Evolutionary conservation across 2,329 filamentous ascomycete genomes (phyloP).

Genomic region (Proliferodiscus dingleyae): DNA sequence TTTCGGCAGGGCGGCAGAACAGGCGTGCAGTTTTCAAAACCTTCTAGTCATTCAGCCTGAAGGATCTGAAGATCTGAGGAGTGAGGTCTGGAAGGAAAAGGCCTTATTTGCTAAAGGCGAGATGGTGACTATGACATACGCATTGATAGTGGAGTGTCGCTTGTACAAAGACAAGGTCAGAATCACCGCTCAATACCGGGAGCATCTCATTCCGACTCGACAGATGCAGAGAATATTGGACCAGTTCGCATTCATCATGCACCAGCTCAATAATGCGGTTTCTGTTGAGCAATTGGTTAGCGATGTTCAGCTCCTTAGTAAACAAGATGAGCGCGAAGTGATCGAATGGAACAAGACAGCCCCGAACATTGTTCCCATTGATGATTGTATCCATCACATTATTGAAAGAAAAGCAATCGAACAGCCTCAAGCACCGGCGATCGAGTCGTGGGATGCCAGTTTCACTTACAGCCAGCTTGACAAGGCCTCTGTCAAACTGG

Average conservation of each 20-base stretch:
- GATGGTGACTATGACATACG: background rate
- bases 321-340: no score
- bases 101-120: background rate
- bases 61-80: background rate
- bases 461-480: background rate
- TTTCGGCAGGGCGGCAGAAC: conserved; percentile 10
- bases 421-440: background rate
- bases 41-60: conserved; percentile 16
- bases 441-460: background rate
- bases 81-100: background rate
- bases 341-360: no score
- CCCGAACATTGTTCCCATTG: no score
- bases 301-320: no score
- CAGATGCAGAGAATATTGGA: background rate
- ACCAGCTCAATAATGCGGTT: no score
- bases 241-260: conserved; percentile 1
- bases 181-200: background rate
- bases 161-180: background rate
- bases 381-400: no score
- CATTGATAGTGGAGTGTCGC: background rate
- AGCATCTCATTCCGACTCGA: background rate
- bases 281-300: no score
- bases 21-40: conserved; percentile 12
- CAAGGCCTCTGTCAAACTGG: background rate
- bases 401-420: no score